These are phyloP conservation scores for Penicillium thymicola DNA, from an alignment of 2,329 filamentous ascomycete genomes.

Conservation along the genomic window DNA sequence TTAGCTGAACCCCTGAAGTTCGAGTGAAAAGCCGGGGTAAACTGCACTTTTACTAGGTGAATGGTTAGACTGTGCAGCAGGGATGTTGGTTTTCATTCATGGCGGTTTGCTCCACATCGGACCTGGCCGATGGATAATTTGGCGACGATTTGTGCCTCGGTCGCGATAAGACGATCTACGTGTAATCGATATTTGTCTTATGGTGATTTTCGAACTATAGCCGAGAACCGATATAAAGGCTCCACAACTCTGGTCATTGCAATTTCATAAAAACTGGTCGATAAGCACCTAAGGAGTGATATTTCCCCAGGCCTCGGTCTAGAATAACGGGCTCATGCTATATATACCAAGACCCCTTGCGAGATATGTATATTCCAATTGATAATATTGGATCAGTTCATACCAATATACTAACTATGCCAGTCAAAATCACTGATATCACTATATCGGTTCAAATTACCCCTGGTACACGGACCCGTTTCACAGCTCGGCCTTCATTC, in stretches of 20 bases:
- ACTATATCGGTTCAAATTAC: background rate
- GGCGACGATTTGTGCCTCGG: background rate
- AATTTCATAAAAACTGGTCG: too few relatives aligned
- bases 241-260: background rate
- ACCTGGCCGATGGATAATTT: constrained; percentile 1
- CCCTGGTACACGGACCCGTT: background rate
- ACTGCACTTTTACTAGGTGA: background rate
- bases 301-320: too few relatives aligned
- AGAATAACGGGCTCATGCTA: too few relatives aligned
- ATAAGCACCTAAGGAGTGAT: background rate
- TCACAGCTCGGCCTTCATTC: background rate
- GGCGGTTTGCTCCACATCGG: background rate
- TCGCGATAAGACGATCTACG: background rate
- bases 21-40: background rate
- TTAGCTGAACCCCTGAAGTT: background rate
- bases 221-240: background rate
- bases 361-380: background rate
- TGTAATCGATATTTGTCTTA: constrained; percentile 1
- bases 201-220: background rate
- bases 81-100: background rate
- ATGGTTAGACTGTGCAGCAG: background rate
- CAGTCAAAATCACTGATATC: too few relatives aligned
- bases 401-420: background rate
- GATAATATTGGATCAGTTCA: background rate
- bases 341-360: too few relatives aligned